phyloP scores from a whole-genome alignment of 257 asterid species.

The Capsicum chinense region DNA sequence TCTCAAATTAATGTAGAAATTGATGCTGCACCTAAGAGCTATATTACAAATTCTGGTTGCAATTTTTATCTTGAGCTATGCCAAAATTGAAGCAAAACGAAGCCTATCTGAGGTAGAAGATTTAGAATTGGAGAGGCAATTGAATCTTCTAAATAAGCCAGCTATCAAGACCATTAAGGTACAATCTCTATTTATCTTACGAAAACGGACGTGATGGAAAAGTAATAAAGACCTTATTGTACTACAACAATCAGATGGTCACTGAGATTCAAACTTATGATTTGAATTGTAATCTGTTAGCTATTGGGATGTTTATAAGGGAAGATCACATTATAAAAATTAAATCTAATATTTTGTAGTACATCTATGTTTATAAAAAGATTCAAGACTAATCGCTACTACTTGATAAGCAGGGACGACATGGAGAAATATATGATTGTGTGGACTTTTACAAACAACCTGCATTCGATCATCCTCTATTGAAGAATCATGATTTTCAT shows the following conservation, averaged over 20 bases:
- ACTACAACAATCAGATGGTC: not conserved
- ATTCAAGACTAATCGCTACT: not conserved
- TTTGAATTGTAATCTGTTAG: not conserved
- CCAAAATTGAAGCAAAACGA: not conserved
- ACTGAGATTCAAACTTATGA: not conserved
- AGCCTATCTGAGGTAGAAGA: slow-evolving; percentile 10
- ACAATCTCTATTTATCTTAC: not conserved
- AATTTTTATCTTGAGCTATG: not conserved
- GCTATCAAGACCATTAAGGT: not conserved
- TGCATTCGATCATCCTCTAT: not conserved
- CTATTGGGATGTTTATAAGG: not conserved
- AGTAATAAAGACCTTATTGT: too few relatives aligned
- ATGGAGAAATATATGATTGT: not conserved
- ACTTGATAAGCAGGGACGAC: not conserved
- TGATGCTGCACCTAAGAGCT: too few relatives aligned
- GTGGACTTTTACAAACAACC: not conserved
- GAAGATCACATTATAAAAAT: not conserved
- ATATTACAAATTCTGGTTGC: not conserved
- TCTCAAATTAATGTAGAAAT: not conserved
- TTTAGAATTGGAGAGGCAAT: slow-evolving; percentile 12
- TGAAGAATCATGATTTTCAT: not conserved
- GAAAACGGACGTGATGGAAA: not conserved
- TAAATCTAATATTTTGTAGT: not conserved
- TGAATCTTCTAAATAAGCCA: not conserved
- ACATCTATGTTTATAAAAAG: not conserved